Percentiles rank a stretch among this genome's conserved stretches.
phyloP scores from a whole-genome alignment of 768 basidiomycete species.

The Dacryopinax spathularia region DNA sequence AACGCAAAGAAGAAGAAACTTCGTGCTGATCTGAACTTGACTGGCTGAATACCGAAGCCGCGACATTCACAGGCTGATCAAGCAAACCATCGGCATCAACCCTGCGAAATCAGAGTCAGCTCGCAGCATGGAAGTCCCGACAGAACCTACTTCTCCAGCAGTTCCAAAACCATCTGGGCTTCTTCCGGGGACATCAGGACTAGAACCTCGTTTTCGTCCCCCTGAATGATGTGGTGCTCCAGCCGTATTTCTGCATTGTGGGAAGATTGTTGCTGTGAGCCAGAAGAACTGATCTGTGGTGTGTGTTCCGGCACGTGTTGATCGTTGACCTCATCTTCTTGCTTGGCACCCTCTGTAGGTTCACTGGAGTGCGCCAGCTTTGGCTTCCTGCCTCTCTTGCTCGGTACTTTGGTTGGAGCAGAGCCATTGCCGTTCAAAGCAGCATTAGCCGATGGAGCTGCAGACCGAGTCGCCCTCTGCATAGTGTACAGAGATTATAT shows the following conservation, averaged over 20 bases:
- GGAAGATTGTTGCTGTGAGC: too few species aligned
- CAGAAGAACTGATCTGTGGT: too few species aligned
- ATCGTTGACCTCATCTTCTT: neutral
- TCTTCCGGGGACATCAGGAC: constrained; percentile 31
- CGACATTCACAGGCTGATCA: constrained; percentile 30
- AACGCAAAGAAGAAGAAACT: neutral
- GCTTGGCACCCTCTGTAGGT: neutral
- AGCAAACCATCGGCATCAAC: constrained; percentile 62
- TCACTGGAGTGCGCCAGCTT: neutral
- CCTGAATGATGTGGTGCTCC: constrained; percentile 25
- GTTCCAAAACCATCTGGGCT: constrained; percentile 43
- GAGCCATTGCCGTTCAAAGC: neutral
- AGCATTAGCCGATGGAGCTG: neutral
- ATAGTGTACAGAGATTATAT: constrained; percentile 25
- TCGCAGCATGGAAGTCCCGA: neutral
- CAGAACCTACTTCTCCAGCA: constrained; percentile 40
- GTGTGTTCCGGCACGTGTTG: too few species aligned
- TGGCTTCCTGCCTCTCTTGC: neutral
- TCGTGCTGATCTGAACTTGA: neutral
- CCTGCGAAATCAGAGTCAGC: constrained; percentile 24
- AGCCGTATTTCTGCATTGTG: too few species aligned
- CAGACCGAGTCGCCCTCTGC: constrained; percentile 65
- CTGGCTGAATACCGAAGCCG: neutral
- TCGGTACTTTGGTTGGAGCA: neutral
- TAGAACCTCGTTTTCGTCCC: constrained; percentile 18